Base-by-base conservation (phyloP, 75 land plant species). In the Adiantum capillusveneris region DNA sequence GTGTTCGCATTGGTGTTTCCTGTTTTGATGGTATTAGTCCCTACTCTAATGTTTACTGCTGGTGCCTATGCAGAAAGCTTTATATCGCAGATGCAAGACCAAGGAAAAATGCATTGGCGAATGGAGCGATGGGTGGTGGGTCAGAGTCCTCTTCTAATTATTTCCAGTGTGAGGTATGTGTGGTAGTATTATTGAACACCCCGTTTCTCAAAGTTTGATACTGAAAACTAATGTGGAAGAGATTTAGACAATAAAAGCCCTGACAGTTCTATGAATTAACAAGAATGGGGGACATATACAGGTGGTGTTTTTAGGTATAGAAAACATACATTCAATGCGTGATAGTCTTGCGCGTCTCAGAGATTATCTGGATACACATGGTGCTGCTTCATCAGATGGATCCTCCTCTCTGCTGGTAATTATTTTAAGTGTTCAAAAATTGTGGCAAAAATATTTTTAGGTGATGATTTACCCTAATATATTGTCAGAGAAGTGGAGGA, bases 61-160 rank as follows among this genome's bases (percentile, higher is more conserved):
- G 25, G 25, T 24, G 21, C 24, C 3, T 25, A 53, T 63, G 18
- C 69, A 94, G 98, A 75, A 94, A 94, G 76, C 68, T 94, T 29
- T 94, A 84, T 63, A 94, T 94, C 53, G 91, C 81, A 55, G 98
- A 94, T 81, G 98, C 98, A 66, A 84, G 98, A 59, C 98, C 98
- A 19, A 83, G 87, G 49, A 89, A 88, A 72, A 94, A 94, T 81
- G 98, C 98, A 36, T 60, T 94, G 53, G 98, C 90, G 45, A 94
- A 94, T 80, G 96, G 98, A 2, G 98, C 96, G 28, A 74, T 82
- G 87, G 98, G 98, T 64, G 98, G 98, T 71, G 98, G 98, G 18
- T 94, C 98, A 18, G 98, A 94, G 67, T 94, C 98, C 24, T 86
- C 90, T 51, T 71, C 98, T 19, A 81, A 94, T 71, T 94, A 94